Percentiles rank a stretch among this genome's conserved stretches.
Evolutionary conservation across 148 eudicot species (phyloP).

Genomic region (Chenopodium album): DNA sequence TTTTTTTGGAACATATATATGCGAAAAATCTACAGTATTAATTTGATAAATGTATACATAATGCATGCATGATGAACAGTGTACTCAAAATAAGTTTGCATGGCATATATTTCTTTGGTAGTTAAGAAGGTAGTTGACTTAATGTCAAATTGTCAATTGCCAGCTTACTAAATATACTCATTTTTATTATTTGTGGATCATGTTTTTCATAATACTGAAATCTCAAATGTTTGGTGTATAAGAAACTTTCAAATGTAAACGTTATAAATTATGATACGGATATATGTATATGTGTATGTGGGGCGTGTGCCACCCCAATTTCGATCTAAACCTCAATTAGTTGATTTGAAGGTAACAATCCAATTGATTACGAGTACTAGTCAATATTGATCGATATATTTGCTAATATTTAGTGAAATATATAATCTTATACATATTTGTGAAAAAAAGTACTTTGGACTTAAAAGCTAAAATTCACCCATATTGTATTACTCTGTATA

Average conservation of each 20-base stretch:
- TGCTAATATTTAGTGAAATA: too few relatives aligned
- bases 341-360: too few relatives aligned
- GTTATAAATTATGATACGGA: background rate
- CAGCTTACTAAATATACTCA: background rate
- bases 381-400: too few relatives aligned
- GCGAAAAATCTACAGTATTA: background rate
- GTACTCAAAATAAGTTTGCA: background rate
- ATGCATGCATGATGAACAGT: background rate
- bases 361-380: too few relatives aligned
- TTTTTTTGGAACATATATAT: background rate
- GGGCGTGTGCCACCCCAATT: background rate
- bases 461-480: too few relatives aligned
- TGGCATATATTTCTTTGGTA: constrained; percentile 11
- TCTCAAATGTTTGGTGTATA: background rate
- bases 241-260: background rate
- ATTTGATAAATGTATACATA: background rate
- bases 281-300: too few relatives aligned
- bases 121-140: constrained; percentile 17
- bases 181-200: background rate
- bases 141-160: background rate
- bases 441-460: too few relatives aligned
- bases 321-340: background rate
- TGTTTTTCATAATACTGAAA: background rate
- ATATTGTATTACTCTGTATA: too few relatives aligned
- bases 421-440: too few relatives aligned